Evolutionary conservation across 73 alveolate genomes (phyloP), one percentile per base, ranked within the genome.

Genomic region (Uronychia setigera): DNA sequence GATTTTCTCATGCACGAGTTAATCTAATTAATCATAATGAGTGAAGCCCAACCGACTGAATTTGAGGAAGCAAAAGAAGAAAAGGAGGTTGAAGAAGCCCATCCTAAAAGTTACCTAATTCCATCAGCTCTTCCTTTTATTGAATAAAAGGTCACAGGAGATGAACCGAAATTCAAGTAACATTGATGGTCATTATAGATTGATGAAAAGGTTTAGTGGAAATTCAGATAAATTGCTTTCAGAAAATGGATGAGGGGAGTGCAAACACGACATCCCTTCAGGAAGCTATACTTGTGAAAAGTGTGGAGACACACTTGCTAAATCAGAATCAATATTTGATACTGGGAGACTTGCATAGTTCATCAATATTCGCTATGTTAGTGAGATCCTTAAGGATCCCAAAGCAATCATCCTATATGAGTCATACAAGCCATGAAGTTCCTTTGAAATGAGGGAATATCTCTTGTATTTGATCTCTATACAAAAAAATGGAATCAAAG

Each of bases 361-460:
- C 67, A 11, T 46, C 5, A 46, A 46, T 19, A 46, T 46, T 19
- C 67, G 67, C 67, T 46, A 46, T 46, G 67, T 46, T 19, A 11
- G n/a, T 46, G 67, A 46, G 19, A 46, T 46, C 19, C 19, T 11
- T 5, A 46, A 19, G 67, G 67, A 46, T 19, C 67, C 67, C 19
- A 19, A 11, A 19, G 67, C 5, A 27, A 76, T 28, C 27, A 76
- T 76, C 30, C 1, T 76, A 5, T 76, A 76, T 32, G 32, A 28
- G 5, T 35, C 58, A 1, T 76, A 76, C 59, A 9, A 76, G 32
- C 81, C 81, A 5, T 1, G 81, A 5, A 32, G 31, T 58, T 29
- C 81, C 59, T 31, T 28, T 5, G 81, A 76, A 27, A 76, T 76
- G 81, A 1, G 81, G 32, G 81, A 76, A 27, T 76, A 76, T 27